phyloP scores from a whole-genome alignment of 352 stramenopile genomes.

The Phytophthora pini region DNA sequence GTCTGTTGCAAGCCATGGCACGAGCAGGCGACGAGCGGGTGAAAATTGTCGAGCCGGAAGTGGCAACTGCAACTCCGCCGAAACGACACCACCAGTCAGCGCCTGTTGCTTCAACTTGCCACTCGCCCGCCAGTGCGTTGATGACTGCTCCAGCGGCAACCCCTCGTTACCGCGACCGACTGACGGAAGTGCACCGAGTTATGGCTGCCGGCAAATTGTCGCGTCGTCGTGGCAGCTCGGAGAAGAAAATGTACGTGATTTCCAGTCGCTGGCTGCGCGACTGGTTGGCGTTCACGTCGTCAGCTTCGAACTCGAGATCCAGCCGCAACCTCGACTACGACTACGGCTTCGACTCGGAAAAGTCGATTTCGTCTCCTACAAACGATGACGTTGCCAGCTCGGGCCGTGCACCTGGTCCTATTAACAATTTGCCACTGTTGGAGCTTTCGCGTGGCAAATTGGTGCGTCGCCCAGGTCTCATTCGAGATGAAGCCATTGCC shows the following conservation, averaged over 20 bases:
- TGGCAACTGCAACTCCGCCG: constrained; percentile 14
- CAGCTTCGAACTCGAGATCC: constrained; percentile 34
- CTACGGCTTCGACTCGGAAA: constrained; percentile 35
- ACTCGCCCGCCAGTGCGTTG: constrained; percentile 19
- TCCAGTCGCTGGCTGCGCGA: constrained; percentile 60
- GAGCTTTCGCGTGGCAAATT: constrained; percentile 60
- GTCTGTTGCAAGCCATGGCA: constrained; percentile 63
- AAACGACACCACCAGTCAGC: constrained; percentile 27
- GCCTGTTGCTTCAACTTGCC: constrained; percentile 17
- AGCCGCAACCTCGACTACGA: constrained; percentile 30
- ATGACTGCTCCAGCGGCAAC: constrained; percentile 32
- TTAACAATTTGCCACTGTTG: constrained; percentile 71
- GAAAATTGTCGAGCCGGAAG: constrained; percentile 41
- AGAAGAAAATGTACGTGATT: constrained; percentile 69
- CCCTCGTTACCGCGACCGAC: constrained; percentile 61
- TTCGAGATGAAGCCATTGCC: constrained; percentile 35
- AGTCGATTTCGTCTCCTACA: constrained; percentile 14
- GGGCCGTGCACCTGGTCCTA: constrained; percentile 43
- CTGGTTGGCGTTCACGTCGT: constrained; percentile 72
- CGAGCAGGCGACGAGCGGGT: constrained; percentile 54
- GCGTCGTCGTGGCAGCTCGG: constrained; percentile 48
- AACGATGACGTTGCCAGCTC: constrained; percentile 24
- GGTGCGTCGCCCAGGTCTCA: constrained; percentile 49
- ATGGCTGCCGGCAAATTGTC: constrained; percentile 71
- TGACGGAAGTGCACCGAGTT: constrained; percentile 72